Evolutionary conservation across 805 yeast genomes (phyloP).

Genomic region (Jamesozyma hellenica): DNA sequence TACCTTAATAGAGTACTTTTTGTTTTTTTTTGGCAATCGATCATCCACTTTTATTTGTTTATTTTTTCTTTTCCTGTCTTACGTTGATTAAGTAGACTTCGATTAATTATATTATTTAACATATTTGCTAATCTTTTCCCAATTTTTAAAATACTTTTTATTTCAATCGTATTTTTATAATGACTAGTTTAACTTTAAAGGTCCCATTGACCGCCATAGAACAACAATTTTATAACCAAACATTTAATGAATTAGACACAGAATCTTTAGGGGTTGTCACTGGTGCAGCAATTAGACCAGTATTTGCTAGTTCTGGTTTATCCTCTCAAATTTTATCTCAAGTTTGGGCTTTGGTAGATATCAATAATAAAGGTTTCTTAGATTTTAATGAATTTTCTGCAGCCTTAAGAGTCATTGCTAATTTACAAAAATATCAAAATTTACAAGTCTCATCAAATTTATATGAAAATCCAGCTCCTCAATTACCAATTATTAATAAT

Average conservation of each 20-base stretch:
- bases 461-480: constrained; percentile 20
- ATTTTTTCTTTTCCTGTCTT: no score
- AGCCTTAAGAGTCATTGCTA: constrained; percentile 84
- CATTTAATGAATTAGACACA: constrained; percentile 71
- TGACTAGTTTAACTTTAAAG: constrained; percentile 23
- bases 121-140: no score
- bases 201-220: constrained; percentile 59
- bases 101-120: no score
- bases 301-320: constrained; percentile 78
- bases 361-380: constrained; percentile 75
- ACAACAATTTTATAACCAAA: constrained; percentile 56
- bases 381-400: constrained; percentile 70
- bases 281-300: constrained; percentile 74
- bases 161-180: no score
- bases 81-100: no score
- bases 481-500: constrained; percentile 1
- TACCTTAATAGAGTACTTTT: no score
- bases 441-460: constrained; percentile 40
- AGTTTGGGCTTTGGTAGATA: constrained; percentile 92
- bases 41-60: no score
- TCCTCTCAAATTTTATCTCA: constrained; percentile 73
- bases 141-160: no score
- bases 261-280: constrained; percentile 74
- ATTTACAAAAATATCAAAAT: constrained; percentile 56
- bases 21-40: no score